phyloP scores from a whole-genome alignment of 208 protist species.

The Wallacemonas sp. region DNA sequence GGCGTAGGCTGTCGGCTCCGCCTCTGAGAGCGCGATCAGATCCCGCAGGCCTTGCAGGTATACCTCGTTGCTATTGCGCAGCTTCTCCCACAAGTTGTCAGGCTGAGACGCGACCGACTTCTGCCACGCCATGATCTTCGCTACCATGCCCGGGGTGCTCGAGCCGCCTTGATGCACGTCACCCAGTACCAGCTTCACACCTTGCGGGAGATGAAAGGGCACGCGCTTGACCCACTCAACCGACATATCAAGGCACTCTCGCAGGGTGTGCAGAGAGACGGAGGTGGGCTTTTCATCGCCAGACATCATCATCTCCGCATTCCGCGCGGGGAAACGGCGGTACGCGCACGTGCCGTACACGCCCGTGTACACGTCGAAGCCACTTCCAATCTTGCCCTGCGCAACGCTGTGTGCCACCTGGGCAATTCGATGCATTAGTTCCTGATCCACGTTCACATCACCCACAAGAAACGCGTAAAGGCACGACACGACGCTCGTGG shows the following conservation, averaged over 20 bases:
- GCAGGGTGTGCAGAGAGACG: slow-evolving; percentile 44
- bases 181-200: slow-evolving; percentile 87
- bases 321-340: slow-evolving; percentile 75
- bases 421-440: slow-evolving; percentile 90
- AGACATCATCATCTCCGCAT: slow-evolving; percentile 59
- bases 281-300: slow-evolving; percentile 31
- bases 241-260: slow-evolving; percentile 44
- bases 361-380: slow-evolving; percentile 96
- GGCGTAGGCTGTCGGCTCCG: slow-evolving; percentile 23
- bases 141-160: slow-evolving; percentile 94
- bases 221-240: slow-evolving; percentile 67
- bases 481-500: slow-evolving; percentile 89
- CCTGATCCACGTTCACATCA: slow-evolving; percentile 17
- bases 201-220: slow-evolving; percentile 73
- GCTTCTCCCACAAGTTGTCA: slow-evolving; percentile 71
- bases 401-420: slow-evolving; percentile 94
- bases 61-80: slow-evolving; percentile 63
- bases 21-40: slow-evolving; percentile 27
- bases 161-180: slow-evolving; percentile 91
- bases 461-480: slow-evolving; percentile 62
- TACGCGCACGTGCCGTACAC: slow-evolving; percentile 94
- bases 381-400: slow-evolving; percentile 96
- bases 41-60: slow-evolving; percentile 59
- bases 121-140: slow-evolving; percentile 91
- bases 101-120: slow-evolving; percentile 38